Percentiles rank a stretch among this genome's conserved stretches.
Conservation (phyloP, 2,329 filamentous ascomycete genomes). For the Cladophialophora immunda region DNA sequence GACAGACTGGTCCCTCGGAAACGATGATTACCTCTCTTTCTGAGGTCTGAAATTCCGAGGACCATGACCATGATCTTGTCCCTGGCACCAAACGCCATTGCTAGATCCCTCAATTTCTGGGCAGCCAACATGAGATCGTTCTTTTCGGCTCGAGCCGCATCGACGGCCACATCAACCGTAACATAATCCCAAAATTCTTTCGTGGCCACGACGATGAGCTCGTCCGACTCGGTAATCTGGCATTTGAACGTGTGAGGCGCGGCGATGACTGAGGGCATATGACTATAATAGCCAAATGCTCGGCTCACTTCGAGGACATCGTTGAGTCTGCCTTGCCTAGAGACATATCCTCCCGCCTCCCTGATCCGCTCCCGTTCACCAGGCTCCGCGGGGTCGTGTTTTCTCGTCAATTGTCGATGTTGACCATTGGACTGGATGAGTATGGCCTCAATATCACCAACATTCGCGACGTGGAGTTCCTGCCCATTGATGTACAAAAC, state of each 20-base stretch:
- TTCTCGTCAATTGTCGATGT: slow-evolving; percentile 83
- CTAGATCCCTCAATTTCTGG: slow-evolving; percentile 91
- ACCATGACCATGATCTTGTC: slow-evolving; percentile 99
- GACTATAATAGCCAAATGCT: slow-evolving; percentile 91
- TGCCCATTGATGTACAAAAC: slow-evolving; percentile 89
- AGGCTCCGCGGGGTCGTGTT: slow-evolving; percentile 91
- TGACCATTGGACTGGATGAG: slow-evolving; percentile 88
- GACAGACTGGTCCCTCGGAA: slow-evolving; percentile 84
- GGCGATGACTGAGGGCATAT: slow-evolving; percentile 92
- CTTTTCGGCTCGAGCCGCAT: slow-evolving; percentile 86
- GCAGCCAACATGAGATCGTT: slow-evolving; percentile 92
- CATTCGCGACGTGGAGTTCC: slow-evolving; percentile 92
- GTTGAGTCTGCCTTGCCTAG: slow-evolving; percentile 91
- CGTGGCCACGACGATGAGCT: slow-evolving; percentile 91
- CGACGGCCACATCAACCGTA: slow-evolving; percentile 86
- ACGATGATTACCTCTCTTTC: slow-evolving; percentile 80
- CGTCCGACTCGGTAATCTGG: slow-evolving; percentile 84
- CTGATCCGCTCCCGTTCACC: slow-evolving; percentile 87
- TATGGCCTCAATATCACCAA: slow-evolving; percentile 95
- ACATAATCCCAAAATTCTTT: slow-evolving; percentile 96
- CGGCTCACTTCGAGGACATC: slow-evolving; percentile 90
- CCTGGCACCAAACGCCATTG: slow-evolving; percentile 92
- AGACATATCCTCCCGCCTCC: slow-evolving; percentile 94
- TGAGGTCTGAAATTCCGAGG: slow-evolving; percentile 88
- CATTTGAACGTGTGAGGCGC: slow-evolving; percentile 83